A percentile compares a stretch with the other conserved stretches of the same genome.
Evolutionary conservation across 2,329 filamentous ascomycete species (phyloP).

Genomic region (Geosmithia putterillii): DNA sequence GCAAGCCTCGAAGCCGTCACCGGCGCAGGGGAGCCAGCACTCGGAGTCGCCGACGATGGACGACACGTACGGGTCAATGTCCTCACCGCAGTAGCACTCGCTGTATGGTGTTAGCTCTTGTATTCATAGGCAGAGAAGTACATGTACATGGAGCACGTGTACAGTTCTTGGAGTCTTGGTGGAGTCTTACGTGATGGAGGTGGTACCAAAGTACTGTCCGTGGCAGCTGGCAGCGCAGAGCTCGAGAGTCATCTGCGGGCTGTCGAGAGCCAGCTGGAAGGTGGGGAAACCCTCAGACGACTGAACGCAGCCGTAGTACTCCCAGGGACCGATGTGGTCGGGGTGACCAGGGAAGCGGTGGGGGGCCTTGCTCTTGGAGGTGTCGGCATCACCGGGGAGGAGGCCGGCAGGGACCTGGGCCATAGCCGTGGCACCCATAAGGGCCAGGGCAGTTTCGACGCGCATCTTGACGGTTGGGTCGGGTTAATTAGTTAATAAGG

Average conservation of each 20-base stretch:
- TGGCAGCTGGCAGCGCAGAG: conserved; percentile 12
- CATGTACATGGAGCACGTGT: too few relatives aligned
- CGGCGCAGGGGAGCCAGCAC: conserved; percentile 7
- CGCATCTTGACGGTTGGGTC: too few relatives aligned
- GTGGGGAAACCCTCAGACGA: conserved; percentile 13
- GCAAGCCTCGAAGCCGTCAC: conserved; percentile 6
- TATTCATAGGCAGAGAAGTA: too few relatives aligned
- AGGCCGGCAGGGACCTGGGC: too few relatives aligned
- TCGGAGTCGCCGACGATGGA: conserved; percentile 3
- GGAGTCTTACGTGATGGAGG: too few relatives aligned
- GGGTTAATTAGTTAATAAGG: too few relatives aligned
- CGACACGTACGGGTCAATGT: conserved; percentile 5
- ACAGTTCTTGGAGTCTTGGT: too few relatives aligned
- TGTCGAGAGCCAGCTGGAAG: conserved; percentile 8
- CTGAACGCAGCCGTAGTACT: conserved; percentile 14
- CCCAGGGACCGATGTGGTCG: conserved; percentile 4
- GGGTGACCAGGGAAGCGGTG: conserved; percentile 4
- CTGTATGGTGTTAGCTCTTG: too few relatives aligned
- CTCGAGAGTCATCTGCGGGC: conserved; percentile 9
- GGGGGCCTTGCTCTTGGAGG: not conserved
- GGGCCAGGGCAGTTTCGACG: too few relatives aligned
- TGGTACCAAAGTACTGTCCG: conserved; percentile 11
- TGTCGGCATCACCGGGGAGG: too few relatives aligned
- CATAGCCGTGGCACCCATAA: too few relatives aligned
- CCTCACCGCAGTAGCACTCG: conserved; percentile 12